phyloP scores from a whole-genome alignment of 2,329 filamentous ascomycete species.

The Parafenestella ontariensis region DNA sequence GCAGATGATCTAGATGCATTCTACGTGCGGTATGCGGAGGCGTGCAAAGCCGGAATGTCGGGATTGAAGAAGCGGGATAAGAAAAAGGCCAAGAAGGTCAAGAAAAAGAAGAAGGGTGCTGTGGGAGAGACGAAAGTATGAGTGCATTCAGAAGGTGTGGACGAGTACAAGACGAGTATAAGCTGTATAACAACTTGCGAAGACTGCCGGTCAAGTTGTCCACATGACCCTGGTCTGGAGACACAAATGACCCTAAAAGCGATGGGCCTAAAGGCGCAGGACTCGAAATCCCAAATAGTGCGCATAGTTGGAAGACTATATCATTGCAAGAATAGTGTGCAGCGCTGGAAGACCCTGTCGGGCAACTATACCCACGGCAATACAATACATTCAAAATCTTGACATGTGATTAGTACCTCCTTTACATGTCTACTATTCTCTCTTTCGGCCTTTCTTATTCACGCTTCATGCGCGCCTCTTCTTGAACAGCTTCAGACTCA shows the following conservation, averaged over 20 bases:
- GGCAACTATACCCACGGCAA: not conserved
- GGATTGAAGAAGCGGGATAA: slow-evolving; percentile 91
- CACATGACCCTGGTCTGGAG: not conserved
- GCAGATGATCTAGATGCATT: slow-evolving; percentile 79
- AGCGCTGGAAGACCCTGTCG: not conserved
- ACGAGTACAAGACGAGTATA: not conserved
- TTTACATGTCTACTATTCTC: not conserved
- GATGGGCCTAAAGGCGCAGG: not conserved
- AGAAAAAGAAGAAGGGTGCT: slow-evolving; percentile 68
- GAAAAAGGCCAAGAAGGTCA: slow-evolving; percentile 82
- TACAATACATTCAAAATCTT: not conserved
- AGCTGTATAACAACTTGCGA: not conserved
- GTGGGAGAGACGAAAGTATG: slow-evolving; percentile 31
- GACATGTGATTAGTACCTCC: not conserved
- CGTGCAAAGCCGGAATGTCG: slow-evolving; percentile 88
- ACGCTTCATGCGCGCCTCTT: slow-evolving; percentile 5
- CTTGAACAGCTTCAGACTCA: slow-evolving; percentile 64
- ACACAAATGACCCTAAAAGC: not conserved
- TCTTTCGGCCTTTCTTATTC: not conserved
- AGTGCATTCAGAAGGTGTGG: not conserved
- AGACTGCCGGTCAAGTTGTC: not conserved
- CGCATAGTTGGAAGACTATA: not conserved
- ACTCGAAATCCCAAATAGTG: not conserved
- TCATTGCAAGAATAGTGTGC: not conserved
- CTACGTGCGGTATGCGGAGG: slow-evolving; percentile 84